These are phyloP conservation scores for Chernovozyma sophiae-reginae DNA, from an alignment of 1,139 yeast species.

Conservation along the genomic window DNA sequence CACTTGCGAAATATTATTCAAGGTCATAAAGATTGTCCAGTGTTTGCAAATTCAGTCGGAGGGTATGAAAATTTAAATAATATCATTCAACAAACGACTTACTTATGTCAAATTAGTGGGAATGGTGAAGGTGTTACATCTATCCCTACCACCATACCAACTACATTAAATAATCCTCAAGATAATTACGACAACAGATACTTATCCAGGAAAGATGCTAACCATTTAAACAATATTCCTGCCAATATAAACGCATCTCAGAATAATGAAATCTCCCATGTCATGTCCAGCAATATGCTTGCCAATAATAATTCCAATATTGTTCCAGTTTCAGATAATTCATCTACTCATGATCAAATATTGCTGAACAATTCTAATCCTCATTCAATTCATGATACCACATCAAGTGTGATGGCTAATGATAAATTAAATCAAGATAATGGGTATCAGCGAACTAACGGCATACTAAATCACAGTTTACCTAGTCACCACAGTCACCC, in stretches of 20 bases:
- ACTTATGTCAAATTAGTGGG: slow-evolving; percentile 21
- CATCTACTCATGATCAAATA: too few species aligned
- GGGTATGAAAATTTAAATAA: slow-evolving; percentile 34
- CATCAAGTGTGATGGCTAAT: background rate
- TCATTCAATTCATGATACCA: background rate
- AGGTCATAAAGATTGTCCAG: slow-evolving; percentile 39
- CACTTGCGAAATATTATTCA: slow-evolving; percentile 39
- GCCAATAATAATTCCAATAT: background rate
- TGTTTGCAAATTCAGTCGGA: slow-evolving; percentile 32
- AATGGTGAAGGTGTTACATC: slow-evolving; percentile 17
- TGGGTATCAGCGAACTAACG: background rate
- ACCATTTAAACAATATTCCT: background rate
- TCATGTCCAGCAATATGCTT: too few species aligned
- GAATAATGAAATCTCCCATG: slow-evolving; percentile 2
- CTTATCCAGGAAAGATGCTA: slow-evolving; percentile 1
- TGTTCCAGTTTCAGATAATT: background rate
- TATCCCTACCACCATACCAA: slow-evolving; percentile 32
- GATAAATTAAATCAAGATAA: background rate
- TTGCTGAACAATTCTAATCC: background rate
- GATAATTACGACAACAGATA: background rate
- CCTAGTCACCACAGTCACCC: background rate
- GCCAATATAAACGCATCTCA: background rate
- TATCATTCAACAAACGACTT: slow-evolving; percentile 30
- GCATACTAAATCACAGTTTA: background rate
- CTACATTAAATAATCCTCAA: slow-evolving; percentile 20